Evolutionary conservation across 2,329 filamentous ascomycete genomes (phyloP).

Genomic region (Moelleriella libera): DNA sequence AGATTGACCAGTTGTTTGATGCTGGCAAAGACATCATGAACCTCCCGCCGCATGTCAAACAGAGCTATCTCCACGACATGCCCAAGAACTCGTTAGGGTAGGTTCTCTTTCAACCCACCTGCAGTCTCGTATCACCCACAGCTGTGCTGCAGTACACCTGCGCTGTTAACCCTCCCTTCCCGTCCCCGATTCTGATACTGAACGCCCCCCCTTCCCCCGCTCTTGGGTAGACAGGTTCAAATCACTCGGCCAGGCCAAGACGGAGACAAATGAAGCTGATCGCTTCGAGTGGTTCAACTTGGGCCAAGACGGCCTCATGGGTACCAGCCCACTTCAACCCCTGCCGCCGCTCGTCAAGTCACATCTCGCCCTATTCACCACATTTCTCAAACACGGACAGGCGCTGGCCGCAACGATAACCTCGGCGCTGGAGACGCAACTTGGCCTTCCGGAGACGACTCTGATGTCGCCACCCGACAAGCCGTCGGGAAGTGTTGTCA

Average conservation of each 20-base stretch:
- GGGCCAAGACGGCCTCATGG: background rate
- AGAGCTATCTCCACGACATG: background rate
- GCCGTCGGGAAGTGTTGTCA: background rate
- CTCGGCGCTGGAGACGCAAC: background rate
- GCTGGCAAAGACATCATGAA: background rate
- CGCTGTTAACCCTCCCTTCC: background rate
- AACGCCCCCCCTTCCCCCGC: background rate
- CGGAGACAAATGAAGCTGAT: background rate
- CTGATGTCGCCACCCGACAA: background rate
- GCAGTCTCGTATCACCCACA: background rate
- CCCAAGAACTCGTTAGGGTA: background rate
- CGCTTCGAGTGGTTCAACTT: constrained; percentile 1
- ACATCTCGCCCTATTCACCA: background rate
- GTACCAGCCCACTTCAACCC: background rate
- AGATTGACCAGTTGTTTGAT: background rate
- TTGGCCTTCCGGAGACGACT: background rate
- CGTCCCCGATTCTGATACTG: too few relatives aligned
- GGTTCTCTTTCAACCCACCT: background rate
- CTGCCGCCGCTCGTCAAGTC: background rate
- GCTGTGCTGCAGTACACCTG: background rate
- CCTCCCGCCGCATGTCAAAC: constrained; percentile 1
- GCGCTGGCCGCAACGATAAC: background rate
- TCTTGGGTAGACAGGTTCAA: background rate
- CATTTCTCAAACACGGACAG: background rate
- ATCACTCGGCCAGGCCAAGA: background rate